These are phyloP conservation scores for Neonectria hederae DNA, from an alignment of 2,329 filamentous ascomycete genomes.

Conservation along the genomic window DNA sequence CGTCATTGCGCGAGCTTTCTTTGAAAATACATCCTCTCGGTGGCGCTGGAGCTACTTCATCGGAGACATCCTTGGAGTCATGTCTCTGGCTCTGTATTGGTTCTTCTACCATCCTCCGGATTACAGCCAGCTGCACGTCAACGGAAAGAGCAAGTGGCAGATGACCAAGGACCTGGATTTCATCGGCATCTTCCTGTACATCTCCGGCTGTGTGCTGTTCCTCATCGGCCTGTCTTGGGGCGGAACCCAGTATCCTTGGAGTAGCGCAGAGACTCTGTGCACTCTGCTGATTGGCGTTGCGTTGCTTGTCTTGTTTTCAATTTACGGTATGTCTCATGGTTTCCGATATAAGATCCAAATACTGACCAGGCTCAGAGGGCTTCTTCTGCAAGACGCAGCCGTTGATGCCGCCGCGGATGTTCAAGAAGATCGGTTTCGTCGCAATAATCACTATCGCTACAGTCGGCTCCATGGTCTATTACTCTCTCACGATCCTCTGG, in stretches of 20 bases:
- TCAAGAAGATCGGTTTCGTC: slow-evolving; percentile 51
- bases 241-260: slow-evolving; percentile 54
- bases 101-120: slow-evolving; percentile 59
- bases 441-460: slow-evolving; percentile 51
- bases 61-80: slow-evolving; percentile 53
- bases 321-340: slow-evolving; percentile 43
- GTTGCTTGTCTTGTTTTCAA: slow-evolving; percentile 47
- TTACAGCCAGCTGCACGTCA: slow-evolving; percentile 53
- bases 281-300: slow-evolving; percentile 50
- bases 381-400: slow-evolving; percentile 49
- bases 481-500: slow-evolving; percentile 55
- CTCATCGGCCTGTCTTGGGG: slow-evolving; percentile 56
- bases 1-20: slow-evolving; percentile 56
- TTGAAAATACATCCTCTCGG: slow-evolving; percentile 50
- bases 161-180: slow-evolving; percentile 56
- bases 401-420: slow-evolving; percentile 54
- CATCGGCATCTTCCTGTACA: slow-evolving; percentile 54
- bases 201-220: slow-evolving; percentile 52
- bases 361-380: slow-evolving; percentile 42
- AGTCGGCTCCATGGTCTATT: slow-evolving; percentile 56
- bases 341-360: background rate
- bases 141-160: slow-evolving; percentile 48
- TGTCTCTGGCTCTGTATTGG: slow-evolving; percentile 52
- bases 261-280: slow-evolving; percentile 48
- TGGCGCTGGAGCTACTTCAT: slow-evolving; percentile 63